Evolutionary conservation across 1,284 basidiomycete genomes (phyloP), one percentile per base, ranked within the genome.

Genomic region (Rhodotorula mucilaginosa): DNA sequence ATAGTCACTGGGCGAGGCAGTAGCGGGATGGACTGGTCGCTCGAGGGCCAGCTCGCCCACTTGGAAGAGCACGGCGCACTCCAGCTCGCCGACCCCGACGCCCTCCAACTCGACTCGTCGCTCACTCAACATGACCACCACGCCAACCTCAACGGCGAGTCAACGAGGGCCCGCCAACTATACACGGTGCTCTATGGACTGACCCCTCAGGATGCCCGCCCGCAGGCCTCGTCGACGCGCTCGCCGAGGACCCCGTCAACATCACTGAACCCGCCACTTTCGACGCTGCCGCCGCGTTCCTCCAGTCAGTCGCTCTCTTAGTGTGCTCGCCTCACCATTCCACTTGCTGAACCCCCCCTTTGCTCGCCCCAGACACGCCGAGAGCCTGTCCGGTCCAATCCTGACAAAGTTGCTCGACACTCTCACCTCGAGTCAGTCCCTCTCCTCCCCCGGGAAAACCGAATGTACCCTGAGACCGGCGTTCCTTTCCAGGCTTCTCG

Each of bases 341-440:
- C 19, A 31, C 3, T 23, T n/a, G 21, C 48, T 51, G 21, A 61
- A 26, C 26, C 26, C 26, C 31, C 16, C 58, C 13, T 21, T 56
- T 26, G 44, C 44, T 5, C 44, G 18, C 26, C 47, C 4, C 65
- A 82, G 82, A 62, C 82, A 88, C 76, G 84, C 88, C 0, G 85
- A 87, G 51, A 78, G 82, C 2, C 84, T 92, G 5, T 84, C 86
- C 3, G 86, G 86, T 15, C 77, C 83, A 0, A 82, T 87, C 66
- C 89, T 91, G 86, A 88, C 82, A 82, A 92, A 92, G 79, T 82
- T 93, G 1, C 84, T 92, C 54, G 91, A 93, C 80, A 88, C 89
- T 2, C 83, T 93, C 63, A 83, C 86, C 19, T 78, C 77, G 18
- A 71, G 76, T 76, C 18, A 58, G 58, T 34, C 26, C 59, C 48